Evolutionary conservation across 192 early-diverging fungal species (phyloP).

Genomic region (Coemansia brasiliensis): DNA sequence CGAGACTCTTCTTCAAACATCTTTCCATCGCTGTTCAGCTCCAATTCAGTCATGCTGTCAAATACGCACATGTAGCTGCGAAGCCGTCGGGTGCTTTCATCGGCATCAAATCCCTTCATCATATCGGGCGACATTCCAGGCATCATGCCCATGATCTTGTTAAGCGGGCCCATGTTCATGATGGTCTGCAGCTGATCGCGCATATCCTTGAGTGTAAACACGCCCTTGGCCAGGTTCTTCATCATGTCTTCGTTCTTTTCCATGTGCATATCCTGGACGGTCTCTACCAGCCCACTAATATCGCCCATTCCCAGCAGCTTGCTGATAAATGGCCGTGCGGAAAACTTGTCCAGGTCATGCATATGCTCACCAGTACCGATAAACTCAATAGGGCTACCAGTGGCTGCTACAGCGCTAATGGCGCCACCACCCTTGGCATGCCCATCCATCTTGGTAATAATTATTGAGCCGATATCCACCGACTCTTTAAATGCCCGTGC

Average conservation of each 20-base stretch:
- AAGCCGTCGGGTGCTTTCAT: slow-evolving; percentile 61
- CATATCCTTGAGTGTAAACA: slow-evolving; percentile 92
- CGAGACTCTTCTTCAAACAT: slow-evolving; percentile 76
- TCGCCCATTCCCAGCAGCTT: slow-evolving; percentile 98
- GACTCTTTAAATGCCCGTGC: slow-evolving; percentile 91
- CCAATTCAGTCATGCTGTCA: slow-evolving; percentile 92
- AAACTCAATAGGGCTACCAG: slow-evolving; percentile 88
- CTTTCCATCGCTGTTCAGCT: slow-evolving; percentile 86
- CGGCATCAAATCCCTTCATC: slow-evolving; percentile 59
- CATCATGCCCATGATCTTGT: slow-evolving; percentile 87
- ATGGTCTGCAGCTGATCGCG: slow-evolving; percentile 90
- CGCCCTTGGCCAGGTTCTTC: slow-evolving; percentile 85
- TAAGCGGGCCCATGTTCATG: slow-evolving; percentile 86
- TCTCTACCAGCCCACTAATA: slow-evolving; percentile 81
- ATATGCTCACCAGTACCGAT: slow-evolving; percentile 98
- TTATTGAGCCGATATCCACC: slow-evolving; percentile 90
- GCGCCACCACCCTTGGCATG: slow-evolving; percentile 99
- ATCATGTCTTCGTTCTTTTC: slow-evolving; percentile 86
- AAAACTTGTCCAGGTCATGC: slow-evolving; percentile 90
- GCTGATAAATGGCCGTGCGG: slow-evolving; percentile 82
- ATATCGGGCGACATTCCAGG: slow-evolving; percentile 70
- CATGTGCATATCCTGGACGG: slow-evolving; percentile 83
- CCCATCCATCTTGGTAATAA: slow-evolving; percentile 98
- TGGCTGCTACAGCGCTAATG: slow-evolving; percentile 96
- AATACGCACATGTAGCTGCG: slow-evolving; percentile 87